Percentiles rank a stretch among this genome's conserved stretches.
Conservation (phyloP, 306 rosid species). For the Alnus glutinosa region DNA sequence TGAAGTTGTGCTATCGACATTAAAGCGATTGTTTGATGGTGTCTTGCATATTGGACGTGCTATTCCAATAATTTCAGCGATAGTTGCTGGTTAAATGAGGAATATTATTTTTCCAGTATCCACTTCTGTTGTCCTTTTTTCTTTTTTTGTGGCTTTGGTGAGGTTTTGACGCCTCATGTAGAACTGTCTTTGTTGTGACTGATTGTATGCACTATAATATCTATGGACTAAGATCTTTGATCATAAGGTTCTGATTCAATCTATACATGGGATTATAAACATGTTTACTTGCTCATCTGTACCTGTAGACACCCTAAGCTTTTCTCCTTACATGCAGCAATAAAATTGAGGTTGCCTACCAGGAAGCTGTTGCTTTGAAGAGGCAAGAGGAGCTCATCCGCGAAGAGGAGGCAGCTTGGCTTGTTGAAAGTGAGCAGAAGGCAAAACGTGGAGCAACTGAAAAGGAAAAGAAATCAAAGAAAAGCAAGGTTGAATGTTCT, state of each 20-base stretch:
- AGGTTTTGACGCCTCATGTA: not conserved
- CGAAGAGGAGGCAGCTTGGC: constrained; percentile 99
- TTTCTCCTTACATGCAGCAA: constrained; percentile 64
- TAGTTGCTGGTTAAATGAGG: not conserved
- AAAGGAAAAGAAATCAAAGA: constrained; percentile 89
- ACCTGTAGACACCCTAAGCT: constrained; percentile 15
- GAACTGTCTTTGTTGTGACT: not conserved
- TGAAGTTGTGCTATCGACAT: not conserved
- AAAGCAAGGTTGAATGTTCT: constrained; percentile 65
- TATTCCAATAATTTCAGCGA: not conserved
- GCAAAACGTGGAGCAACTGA: constrained; percentile 76
- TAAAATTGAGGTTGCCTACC: constrained; percentile 95
- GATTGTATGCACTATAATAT: not conserved
- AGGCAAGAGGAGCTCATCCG: constrained; percentile 99
- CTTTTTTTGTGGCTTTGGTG: not conserved
- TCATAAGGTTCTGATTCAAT: not conserved
- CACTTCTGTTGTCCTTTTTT: not conserved
- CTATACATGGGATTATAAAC: not conserved
- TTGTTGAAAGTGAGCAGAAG: constrained; percentile 86
- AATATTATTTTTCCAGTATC: not conserved
- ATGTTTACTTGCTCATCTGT: not conserved
- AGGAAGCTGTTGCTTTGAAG: constrained; percentile 96
- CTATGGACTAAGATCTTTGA: not conserved
- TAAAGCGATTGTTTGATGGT: not conserved
- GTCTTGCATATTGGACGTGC: not conserved